Evolutionary conservation across 768 basidiomycete species (phyloP).

Genomic region (Suillus plorans): DNA sequence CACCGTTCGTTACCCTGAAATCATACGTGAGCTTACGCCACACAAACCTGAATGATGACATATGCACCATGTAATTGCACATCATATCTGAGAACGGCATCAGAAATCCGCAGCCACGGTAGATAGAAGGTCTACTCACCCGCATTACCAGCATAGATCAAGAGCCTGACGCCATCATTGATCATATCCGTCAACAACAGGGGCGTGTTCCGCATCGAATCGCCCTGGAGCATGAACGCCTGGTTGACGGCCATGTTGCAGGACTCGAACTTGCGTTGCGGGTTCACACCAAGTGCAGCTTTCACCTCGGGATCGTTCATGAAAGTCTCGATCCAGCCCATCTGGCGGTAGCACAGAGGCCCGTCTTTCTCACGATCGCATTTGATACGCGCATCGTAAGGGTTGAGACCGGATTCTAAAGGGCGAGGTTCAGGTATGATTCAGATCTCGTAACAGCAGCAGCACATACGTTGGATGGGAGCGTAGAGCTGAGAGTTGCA

Average conservation of each 20-base stretch:
- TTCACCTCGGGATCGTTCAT: conserved; percentile 80
- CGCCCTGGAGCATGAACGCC: conserved; percentile 79
- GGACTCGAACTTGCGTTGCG: conserved; percentile 56
- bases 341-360: conserved; percentile 72
- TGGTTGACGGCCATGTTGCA: conserved; percentile 83
- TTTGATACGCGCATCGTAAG: conserved; percentile 80
- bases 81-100: conserved; percentile 58
- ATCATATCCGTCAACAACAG: conserved; percentile 77
- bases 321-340: conserved; percentile 87
- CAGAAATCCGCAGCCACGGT: conserved; percentile 8
- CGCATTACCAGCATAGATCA: conserved; percentile 90
- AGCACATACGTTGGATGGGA: conserved; percentile 64
- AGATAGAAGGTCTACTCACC: conserved; percentile 37
- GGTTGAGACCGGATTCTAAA: conserved; percentile 73
- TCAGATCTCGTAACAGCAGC: not conserved
- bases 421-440: conserved; percentile 2
- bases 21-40: not conserved
- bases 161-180: conserved; percentile 75
- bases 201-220: conserved; percentile 83
- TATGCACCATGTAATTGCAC: conserved; percentile 75
- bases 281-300: conserved; percentile 73
- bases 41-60: conserved; percentile 19
- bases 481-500: conserved; percentile 75
- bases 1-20: conserved; percentile 74
- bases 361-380: conserved; percentile 77